Conservation (phyloP, 305 asterid species). For the Fraxinus angustifolia region DNA sequence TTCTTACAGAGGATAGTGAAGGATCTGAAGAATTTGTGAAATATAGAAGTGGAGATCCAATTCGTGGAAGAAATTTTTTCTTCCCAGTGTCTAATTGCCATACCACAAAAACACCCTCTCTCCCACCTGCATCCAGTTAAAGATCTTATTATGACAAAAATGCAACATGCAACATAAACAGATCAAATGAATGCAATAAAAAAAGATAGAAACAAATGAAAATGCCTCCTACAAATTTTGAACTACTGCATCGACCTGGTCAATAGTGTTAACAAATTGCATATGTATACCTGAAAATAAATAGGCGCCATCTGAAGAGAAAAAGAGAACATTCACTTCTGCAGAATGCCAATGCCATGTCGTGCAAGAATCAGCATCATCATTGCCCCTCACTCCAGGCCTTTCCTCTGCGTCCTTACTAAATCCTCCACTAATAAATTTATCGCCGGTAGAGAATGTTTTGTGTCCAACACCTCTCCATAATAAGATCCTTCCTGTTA, state of each 20-base stretch:
- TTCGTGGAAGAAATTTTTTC: constrained; percentile 77
- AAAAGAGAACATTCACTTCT: constrained; percentile 71
- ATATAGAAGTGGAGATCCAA: constrained; percentile 76
- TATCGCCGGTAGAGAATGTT: constrained; percentile 30
- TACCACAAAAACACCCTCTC: constrained; percentile 90
- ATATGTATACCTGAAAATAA: constrained; percentile 69
- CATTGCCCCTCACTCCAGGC: constrained; percentile 72
- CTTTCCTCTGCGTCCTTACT: constrained; percentile 48
- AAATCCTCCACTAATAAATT: constrained; percentile 30
- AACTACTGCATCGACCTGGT: background rate
- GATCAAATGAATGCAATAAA: constrained; percentile 8
- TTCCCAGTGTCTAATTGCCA: constrained; percentile 96
- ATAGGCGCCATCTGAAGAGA: constrained; percentile 91
- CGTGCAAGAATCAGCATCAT: constrained; percentile 86
- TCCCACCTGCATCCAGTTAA: constrained; percentile 60
- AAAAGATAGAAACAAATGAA: background rate
- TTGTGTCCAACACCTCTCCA: constrained; percentile 81
- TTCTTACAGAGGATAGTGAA: constrained; percentile 69
- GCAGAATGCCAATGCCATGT: constrained; percentile 98
- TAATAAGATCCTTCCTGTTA: constrained; percentile 78
- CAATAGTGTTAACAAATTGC: background rate
- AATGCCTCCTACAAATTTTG: background rate
- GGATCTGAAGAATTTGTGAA: constrained; percentile 77
- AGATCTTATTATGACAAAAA: background rate
- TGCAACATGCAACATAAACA: background rate